Base-by-base conservation (phyloP, 768 basidiomycete species). In the Russula vinacea region DNA sequence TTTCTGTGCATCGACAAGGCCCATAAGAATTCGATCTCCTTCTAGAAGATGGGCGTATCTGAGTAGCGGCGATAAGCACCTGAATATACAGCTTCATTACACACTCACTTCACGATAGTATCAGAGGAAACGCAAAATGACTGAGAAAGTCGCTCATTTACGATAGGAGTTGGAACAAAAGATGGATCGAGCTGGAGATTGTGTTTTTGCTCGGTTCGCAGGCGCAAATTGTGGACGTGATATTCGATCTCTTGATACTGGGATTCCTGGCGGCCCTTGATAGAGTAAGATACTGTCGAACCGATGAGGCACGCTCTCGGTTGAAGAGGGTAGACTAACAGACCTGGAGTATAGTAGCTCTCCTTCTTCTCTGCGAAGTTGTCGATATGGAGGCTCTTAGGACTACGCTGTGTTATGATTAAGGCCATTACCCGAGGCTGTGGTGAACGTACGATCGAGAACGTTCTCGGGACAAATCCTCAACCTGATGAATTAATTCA, bases 31-130 rank as follows among this genome's bases (percentile, higher is more conserved):
- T 35, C 60, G 37, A 32, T 67, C 62, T 7, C 58, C 62, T 51
- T 64, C 62, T 11, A 69, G 47, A 35, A 69, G 58, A 17, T 67
- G 68, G 6, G 60, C 56, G 22, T 64, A 59, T 50, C 68, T 69
- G 35, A 32, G 6, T 33, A 11, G 19, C 1, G 14, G 35, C 14
- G 2, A 17, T 62, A 39, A 60, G 56, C 1, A 32, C 14, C 1
- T 17, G 19, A 7, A 33, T 22, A 9, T 22, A 22, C 1, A 8
- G 2, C 4, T 2, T 11, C 11, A 42, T 2, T 26, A 3, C 22
- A 10, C n/a, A 9, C 62, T 26, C 22, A 69, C 68, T 29, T 57
- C 6, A 69, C 53, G 37, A 37, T 5, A 0, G 29, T 47, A 13
- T 61, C 62, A 19, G 57, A 55, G 13, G 62, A 47, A 11, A 62